A percentile compares a stretch with the other conserved stretches of the same genome.
phyloP scores from a whole-genome alignment of 192 early-diverging fungal species.

The Coemansia sp. region DNA sequence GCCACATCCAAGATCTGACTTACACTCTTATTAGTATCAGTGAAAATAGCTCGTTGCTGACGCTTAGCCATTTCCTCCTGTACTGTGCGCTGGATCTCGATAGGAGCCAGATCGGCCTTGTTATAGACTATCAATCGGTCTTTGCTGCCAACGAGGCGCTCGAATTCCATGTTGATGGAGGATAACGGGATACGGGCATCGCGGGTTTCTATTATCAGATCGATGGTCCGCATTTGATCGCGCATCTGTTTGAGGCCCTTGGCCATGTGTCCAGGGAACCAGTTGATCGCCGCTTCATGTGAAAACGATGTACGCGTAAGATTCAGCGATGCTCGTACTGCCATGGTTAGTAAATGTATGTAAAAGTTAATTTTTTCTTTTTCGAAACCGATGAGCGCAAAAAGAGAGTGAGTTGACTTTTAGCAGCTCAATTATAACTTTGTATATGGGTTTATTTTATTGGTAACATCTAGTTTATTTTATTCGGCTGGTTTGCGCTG shows the following conservation, averaged over 20 bases:
- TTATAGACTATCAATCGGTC: slow-evolving; percentile 88
- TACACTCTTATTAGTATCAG: slow-evolving; percentile 67
- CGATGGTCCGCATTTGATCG: slow-evolving; percentile 70
- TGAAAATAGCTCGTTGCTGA: slow-evolving; percentile 66
- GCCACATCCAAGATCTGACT: slow-evolving; percentile 71
- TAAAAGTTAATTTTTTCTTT: not conserved
- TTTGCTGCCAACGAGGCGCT: slow-evolving; percentile 65
- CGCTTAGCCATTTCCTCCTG: slow-evolving; percentile 42
- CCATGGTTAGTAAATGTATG: not conserved
- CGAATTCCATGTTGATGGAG: slow-evolving; percentile 83
- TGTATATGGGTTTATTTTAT: slow-evolving; percentile 4
- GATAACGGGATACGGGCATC: slow-evolving; percentile 95
- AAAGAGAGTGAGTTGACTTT: not conserved
- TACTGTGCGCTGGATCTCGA: slow-evolving; percentile 39
- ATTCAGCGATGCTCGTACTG: slow-evolving; percentile 8
- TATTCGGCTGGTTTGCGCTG: slow-evolving; percentile 19
- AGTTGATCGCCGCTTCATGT: slow-evolving; percentile 75
- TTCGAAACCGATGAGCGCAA: not conserved
- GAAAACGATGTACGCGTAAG: slow-evolving; percentile 33
- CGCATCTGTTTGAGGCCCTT: slow-evolving; percentile 75
- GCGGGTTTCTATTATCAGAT: slow-evolving; percentile 91
- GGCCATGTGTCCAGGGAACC: slow-evolving; percentile 90
- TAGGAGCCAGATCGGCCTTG: slow-evolving; percentile 87
- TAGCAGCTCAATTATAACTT: not conserved
- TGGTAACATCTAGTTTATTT: not conserved